Base-by-base conservation (phyloP, 1,139 yeast species). In the Spathaspora sp. region DNA sequence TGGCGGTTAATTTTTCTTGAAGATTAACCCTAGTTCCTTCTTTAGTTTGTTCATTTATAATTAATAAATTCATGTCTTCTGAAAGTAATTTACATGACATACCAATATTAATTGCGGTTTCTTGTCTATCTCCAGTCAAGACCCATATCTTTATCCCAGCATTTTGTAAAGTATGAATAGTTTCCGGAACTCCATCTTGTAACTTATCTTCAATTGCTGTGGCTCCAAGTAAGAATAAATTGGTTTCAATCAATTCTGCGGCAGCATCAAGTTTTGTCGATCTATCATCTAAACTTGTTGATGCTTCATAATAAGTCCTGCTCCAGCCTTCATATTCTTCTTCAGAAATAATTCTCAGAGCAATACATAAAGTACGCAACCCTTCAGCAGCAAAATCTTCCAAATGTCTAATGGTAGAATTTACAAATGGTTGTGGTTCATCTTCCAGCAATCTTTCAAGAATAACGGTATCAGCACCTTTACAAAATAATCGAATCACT, bases 71-170 rank as follows among this genome's bases (percentile, higher is more conserved):
- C 99, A 95, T 95, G 60, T 95, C 99, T 64, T 95, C 99, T 63
- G 95, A 86, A 43, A 95, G 71, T 45, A 95, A 74, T 59, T 89
- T 89, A 72, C 99, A 95, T 56, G 96, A 88, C 97, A 93, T 90
- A 52, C 99, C 99, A 62, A 95, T 93, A 62, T 95, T 95, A 52
- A 95, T 88, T 1, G 99, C 99, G n/a, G 99, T 95, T 66, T 95
- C 99, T 64, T 93, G 99, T 61, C 97, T 80, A 63, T 95, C 99
- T 56, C 99, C 99, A 8, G 99, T 95, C 48, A 95, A 74, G 27
- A 95, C 97, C 99, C 99, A 95, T 18, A 95, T 80, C 63, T 90
- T 93, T 56, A 95, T 90, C 13, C 98, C 98, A 0, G 99, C 99
- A 48, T 87, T 89, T 64, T 93, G 99, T 48, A 95, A 74, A 3